A percentile compares a stretch with the other conserved stretches of the same genome.
phyloP scores from a whole-genome alignment of 768 basidiomycete species.

The Termitomyces sp. region DNA sequence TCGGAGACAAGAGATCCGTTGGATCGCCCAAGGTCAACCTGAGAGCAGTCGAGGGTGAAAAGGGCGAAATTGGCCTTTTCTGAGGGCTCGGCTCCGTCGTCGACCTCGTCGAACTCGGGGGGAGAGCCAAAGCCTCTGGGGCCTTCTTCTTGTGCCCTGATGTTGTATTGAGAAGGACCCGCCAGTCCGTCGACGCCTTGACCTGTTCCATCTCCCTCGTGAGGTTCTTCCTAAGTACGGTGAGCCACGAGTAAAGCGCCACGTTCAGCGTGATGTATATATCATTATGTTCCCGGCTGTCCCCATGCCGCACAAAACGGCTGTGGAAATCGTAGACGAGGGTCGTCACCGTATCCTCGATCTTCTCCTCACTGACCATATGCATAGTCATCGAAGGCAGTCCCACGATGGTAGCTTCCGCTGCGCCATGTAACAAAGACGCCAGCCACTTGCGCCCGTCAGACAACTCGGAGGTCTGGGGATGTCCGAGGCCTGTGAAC shows the following conservation, averaged over 20 bases:
- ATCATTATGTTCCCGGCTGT: constrained; percentile 55
- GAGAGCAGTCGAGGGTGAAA: constrained; percentile 22
- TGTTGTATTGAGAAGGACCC: constrained; percentile 29
- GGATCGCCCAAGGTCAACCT: constrained; percentile 13
- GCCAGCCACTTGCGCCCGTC: constrained; percentile 56
- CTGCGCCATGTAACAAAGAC: constrained; percentile 50
- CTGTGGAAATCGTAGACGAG: constrained; percentile 72
- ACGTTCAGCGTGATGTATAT: constrained; percentile 86
- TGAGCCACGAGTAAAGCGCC: constrained; percentile 77
- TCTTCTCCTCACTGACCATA: constrained; percentile 66
- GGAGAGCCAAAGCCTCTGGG: constrained; percentile 28
- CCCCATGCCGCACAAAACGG: constrained; percentile 50
- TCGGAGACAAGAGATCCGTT: constrained; percentile 13
- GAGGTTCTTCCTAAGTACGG: constrained; percentile 68
- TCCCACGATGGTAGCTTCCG: constrained; percentile 72
- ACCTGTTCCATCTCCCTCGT: constrained; percentile 75
- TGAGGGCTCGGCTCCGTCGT: constrained; percentile 22
- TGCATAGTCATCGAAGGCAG: constrained; percentile 78
- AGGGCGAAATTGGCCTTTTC: constrained; percentile 12
- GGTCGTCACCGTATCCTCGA: constrained; percentile 29
- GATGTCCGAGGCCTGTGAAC: constrained; percentile 55
- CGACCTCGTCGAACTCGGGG: constrained; percentile 22
- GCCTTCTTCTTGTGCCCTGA: constrained; percentile 29
- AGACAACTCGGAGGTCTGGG: constrained; percentile 29
- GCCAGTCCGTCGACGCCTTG: constrained; percentile 49